Conservation (phyloP, 371 early-diverging fungal genomes). For the Gilbertella persicaria region DNA sequence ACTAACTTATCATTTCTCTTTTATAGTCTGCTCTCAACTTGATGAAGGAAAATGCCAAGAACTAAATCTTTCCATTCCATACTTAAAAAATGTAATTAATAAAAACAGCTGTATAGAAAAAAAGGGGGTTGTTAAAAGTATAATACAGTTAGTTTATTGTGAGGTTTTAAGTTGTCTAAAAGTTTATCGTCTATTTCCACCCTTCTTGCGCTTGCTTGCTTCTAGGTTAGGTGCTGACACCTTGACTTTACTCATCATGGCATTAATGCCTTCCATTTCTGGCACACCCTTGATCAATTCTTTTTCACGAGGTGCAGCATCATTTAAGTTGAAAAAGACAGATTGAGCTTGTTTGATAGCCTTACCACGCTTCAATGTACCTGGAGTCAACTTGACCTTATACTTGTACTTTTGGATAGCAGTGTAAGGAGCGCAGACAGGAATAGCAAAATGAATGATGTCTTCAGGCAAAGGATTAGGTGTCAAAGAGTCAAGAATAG, state of each 20-base stretch:
- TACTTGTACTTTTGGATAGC: conserved; percentile 91
- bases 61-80: not conserved
- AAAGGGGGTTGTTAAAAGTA: no score
- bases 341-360: conserved; percentile 50
- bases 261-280: conserved; percentile 79
- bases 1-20: not conserved
- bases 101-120: no score
- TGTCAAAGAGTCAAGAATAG: conserved; percentile 79
- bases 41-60: not conserved
- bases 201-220: conserved; percentile 64
- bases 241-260: conserved; percentile 89
- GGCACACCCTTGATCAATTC: conserved; percentile 83
- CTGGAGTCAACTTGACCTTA: conserved; percentile 95
- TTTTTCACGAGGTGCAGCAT: conserved; percentile 67
- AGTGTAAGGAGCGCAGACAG: conserved; percentile 95
- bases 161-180: not conserved
- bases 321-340: conserved; percentile 54
- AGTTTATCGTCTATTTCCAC: conserved; percentile 17
- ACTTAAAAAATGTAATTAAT: not conserved
- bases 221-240: conserved; percentile 78
- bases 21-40: not conserved
- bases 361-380: conserved; percentile 96
- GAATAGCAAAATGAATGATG: conserved; percentile 85
- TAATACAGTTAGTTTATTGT: no score
- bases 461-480: conserved; percentile 81